Evolutionary conservation across 2,329 filamentous ascomycete species (phyloP), one percentile per base, ranked within the genome.

Genomic region (Diaporthe caulivora): DNA sequence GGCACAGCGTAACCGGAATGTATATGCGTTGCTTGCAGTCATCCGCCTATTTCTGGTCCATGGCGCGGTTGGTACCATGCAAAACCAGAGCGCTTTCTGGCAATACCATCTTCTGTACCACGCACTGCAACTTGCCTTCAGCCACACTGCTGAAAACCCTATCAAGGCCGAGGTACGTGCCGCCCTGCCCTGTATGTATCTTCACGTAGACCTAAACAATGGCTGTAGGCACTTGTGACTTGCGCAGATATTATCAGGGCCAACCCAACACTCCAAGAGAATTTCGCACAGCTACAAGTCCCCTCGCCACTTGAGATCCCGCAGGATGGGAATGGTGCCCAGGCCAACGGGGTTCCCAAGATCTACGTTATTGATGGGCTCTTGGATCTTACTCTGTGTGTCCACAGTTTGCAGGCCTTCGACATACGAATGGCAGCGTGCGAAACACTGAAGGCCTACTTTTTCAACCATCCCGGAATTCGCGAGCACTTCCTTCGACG

Each of bases 351-450:
- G n/a, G 82, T 87, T 13, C 84, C 87, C 18, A 89, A 90, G 72
- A 91, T 96, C 44, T 98, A 97, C 82, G 95, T 99, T 40, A 98
- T 99, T 78, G 96, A 98, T 82, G 97, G 94, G 1, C 86, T 99
- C 24, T 87, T 99, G 62, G 95, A 98, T 77, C 85, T 98, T 55
- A 92, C 93, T 0, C 86, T 99, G 11, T 92, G 92, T 72, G 86
- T 93, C 29, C 88, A 92, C 40, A 86, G 92, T 0, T 84, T 90
- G 26, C 88, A 92, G 69, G 87, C 93, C 47, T 93, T 98, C 77
- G 93, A 97, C 81, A 87, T 96, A 49, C 92, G 97, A 31, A 90
- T 95, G 79, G 94, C 96, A 26, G 95, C 94, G 29, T 97, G 94
- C 80, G 93, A 96, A 78, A 97, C 96, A 79, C 90, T 99, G 75